Evolutionary conservation across 768 basidiomycete species (phyloP), one percentile per base, ranked within the genome.

Genomic region (Podaxis sp.): DNA sequence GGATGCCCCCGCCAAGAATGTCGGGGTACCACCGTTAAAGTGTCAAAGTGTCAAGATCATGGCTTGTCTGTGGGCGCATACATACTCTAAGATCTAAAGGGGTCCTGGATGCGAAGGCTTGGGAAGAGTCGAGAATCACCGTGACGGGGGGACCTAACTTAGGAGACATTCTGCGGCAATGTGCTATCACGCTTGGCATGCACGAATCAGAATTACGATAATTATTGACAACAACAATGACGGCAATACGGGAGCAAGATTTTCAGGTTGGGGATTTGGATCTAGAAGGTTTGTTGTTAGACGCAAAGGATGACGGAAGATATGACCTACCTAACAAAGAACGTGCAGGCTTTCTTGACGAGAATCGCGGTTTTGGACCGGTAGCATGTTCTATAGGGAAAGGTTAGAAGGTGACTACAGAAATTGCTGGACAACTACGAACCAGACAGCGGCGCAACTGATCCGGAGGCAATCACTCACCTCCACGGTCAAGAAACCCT

Each of bases 311-410:
- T 47, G 24, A 51, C 52, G 9, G 47, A 29, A 13, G 27, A 1
- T 41, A 47, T 24, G 47, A 46, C 58, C 57, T 65, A 79, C 79
- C 73, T 74, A 71, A 59, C 69, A 74, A 41, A 70, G 49, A 69
- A 76, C 72, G 73, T 73, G 74, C 70, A 75, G 68, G 76, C 73
- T 78, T 77, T 80, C 79, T 79, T 79, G 79, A 79, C 56, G 68
- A 47, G 40, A 22, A 36, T 27, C 43, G 57, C 13, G 36, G 22
- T 66, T 49, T 43, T 53, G 49, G 53, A 41, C 46, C 38, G 57
- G 62, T 66, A 57, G 63, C 33, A 51, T 6, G 64, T 56, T 50
- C 29, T 55, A 4, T 4, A 51, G 41, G 27, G n/a, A 15, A n/a
- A 29, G 40, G 15, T 52, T 8, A 57, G 38, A 25, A 57, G 13